Base-by-base conservation (phyloP, 768 basidiomycete species). In the Psilocybe azurescens region DNA sequence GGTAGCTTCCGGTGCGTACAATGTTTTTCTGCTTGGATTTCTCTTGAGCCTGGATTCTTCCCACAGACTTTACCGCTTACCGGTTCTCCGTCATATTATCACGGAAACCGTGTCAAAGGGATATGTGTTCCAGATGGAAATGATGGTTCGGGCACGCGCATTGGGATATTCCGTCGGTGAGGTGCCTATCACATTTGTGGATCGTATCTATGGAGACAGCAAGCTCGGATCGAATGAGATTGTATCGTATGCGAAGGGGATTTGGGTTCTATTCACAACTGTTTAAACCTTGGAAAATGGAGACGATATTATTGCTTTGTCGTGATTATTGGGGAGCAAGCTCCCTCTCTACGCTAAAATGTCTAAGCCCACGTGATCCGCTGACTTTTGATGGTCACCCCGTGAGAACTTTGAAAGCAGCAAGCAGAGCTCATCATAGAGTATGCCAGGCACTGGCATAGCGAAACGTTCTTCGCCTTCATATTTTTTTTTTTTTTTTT, bases 121-220 rank as follows among this genome's bases (percentile, higher is more conserved):
- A 8, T 97, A 96, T 68, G 95, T 97, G 32, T 96, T 97, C 80
- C 95, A 97, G 81, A 97, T 97, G 95, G 95, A 97, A 73, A 97
- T 96, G 90, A 96, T 96, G 85, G 95, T 94, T 18, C 86, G 95
- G 1, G 95, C 95, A 4, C 84, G 89, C 20, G 86, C 91, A 1
- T 77, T 93, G 58, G 94, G 93, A 5, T 96, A 94, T 75, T 86
- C 83, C 3, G 88, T 97, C 0, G 95, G 94, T 3, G 95, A 97
- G 74, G 85, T 97, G 28, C 95, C 95, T 1, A 97, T 97, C 64
- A 97, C 94, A 2, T 97, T 97, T 69, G 95, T 96, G 49, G 95
- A 97, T 77, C 86, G 95, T 39, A 89, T 97, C 70, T 96, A 91
- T 73, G 95, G 95, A 0, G 94, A 96, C 77, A 95, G 93, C 74